Percentiles rank a stretch among this genome's conserved stretches.
phyloP scores from a whole-genome alignment of 176 grass and related monocot species.

The Oryza coarctata region DNA sequence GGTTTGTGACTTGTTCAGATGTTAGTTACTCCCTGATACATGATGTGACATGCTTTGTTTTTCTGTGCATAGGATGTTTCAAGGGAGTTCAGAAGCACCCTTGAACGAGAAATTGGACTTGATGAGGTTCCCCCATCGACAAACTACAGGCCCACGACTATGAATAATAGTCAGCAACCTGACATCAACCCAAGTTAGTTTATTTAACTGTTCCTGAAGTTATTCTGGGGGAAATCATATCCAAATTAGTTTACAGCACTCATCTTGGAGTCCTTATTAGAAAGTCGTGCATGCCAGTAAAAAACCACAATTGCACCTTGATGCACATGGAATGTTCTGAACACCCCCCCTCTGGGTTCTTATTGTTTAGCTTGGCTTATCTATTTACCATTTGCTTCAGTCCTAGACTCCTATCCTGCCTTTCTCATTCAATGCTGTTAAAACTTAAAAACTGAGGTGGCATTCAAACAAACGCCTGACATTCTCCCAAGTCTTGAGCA shows the following conservation, averaged over 20 bases:
- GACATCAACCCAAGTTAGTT: constrained; percentile 59
- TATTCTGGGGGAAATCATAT: constrained; percentile 2
- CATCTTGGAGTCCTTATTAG: not conserved
- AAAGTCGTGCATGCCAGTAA: constrained; percentile 20
- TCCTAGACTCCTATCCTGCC: not conserved
- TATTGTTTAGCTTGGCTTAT: not conserved
- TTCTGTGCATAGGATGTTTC: constrained; percentile 71
- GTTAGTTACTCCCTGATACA: not conserved
- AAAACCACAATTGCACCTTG: not conserved
- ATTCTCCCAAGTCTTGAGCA: not conserved
- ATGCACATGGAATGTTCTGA: not conserved
- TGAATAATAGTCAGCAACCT: constrained; percentile 50
- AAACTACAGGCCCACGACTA: constrained; percentile 54
- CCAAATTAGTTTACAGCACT: not conserved
- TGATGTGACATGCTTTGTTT: not conserved
- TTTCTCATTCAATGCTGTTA: not conserved
- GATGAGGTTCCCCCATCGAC: constrained; percentile 64
- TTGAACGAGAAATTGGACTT: constrained; percentile 92
- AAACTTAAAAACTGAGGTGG: not conserved
- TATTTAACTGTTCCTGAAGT: constrained; percentile 1
- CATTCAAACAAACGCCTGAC: not conserved
- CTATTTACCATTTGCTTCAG: not conserved
- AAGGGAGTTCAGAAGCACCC: constrained; percentile 92
- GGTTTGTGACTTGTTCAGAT: constrained; percentile 14
- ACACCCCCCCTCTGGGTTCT: not conserved